Evolutionary conservation across 345 rosid genomes (phyloP).

Genomic region (Kandelia obovata): DNA sequence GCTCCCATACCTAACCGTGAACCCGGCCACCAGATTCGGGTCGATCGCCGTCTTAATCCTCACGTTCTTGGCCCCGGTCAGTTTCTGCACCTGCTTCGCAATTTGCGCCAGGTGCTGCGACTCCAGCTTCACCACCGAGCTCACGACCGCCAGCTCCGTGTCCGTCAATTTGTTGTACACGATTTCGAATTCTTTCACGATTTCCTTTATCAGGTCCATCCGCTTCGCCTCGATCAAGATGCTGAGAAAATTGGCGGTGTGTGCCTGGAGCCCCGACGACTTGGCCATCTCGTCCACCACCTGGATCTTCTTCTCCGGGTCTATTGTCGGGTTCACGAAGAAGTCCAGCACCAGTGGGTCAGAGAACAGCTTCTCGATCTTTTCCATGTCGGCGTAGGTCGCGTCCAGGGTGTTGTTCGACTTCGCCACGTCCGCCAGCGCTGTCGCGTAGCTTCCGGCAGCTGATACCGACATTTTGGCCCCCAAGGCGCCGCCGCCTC

Average conservation of each 20-base stretch:
- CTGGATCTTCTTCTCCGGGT: constrained; percentile 42
- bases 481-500: constrained; percentile 31
- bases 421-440: constrained; percentile 69
- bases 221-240: constrained; percentile 63
- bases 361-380: constrained; percentile 63
- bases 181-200: constrained; percentile 66
- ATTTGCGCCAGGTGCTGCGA: constrained; percentile 77
- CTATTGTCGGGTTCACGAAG: constrained; percentile 62
- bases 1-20: constrained; percentile 73
- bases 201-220: constrained; percentile 53
- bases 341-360: constrained; percentile 43
- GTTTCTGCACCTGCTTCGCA: constrained; percentile 88
- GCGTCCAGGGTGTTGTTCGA: constrained; percentile 55
- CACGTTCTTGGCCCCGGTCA: constrained; percentile 79
- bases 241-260: constrained; percentile 66
- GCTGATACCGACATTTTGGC: constrained; percentile 58
- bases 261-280: constrained; percentile 45
- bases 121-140: constrained; percentile 76
- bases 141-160: constrained; percentile 77
- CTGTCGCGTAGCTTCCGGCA: constrained; percentile 70
- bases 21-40: constrained; percentile 82
- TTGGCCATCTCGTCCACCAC: constrained; percentile 59
- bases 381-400: constrained; percentile 71
- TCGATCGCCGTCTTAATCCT: constrained; percentile 79
- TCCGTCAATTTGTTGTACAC: constrained; percentile 62